These are phyloP conservation scores for Pleurotus tuoliensis DNA, from an alignment of 768 basidiomycete genomes.

Conservation along the genomic window DNA sequence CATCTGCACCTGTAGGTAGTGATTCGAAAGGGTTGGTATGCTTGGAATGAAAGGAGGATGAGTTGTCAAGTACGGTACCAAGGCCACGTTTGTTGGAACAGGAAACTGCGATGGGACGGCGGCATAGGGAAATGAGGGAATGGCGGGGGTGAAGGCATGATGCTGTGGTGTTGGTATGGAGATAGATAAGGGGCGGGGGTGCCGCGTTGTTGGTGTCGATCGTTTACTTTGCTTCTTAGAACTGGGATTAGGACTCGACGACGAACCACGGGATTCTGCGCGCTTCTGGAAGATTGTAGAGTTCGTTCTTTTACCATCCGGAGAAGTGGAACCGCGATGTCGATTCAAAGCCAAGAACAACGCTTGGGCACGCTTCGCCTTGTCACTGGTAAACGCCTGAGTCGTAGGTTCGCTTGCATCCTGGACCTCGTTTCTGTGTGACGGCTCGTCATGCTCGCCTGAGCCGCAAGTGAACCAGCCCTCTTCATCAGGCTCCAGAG, in stretches of 20 bases:
- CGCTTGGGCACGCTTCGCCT: constrained; percentile 37
- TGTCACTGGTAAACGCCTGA: constrained; percentile 19
- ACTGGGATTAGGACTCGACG: background rate
- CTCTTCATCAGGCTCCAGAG: constrained; percentile 37
- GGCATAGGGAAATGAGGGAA: background rate
- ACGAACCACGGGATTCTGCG: constrained; percentile 8
- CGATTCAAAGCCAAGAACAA: constrained; percentile 38
- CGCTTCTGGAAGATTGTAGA: constrained; percentile 1
- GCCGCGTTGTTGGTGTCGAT: background rate
- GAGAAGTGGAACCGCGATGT: constrained; percentile 21
- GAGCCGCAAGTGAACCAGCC: constrained; percentile 40
- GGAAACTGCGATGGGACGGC: background rate
- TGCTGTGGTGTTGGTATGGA: background rate
- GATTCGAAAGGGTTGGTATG: background rate
- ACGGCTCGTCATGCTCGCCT: constrained; percentile 11
- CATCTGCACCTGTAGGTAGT: constrained; percentile 7
- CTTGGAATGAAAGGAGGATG: background rate
- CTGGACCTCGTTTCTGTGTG: background rate
- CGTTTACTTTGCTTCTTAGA: background rate
- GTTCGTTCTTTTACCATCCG: constrained; percentile 32
- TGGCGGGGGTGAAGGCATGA: background rate
- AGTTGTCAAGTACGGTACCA: background rate
- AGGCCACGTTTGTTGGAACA: background rate
- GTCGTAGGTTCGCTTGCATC: background rate
- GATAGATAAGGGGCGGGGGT: background rate